A percentile compares a stretch with the other conserved stretches of the same genome.
phyloP scores from a whole-genome alignment of 805 yeast species.

The Metschnikowia hibisci region DNA sequence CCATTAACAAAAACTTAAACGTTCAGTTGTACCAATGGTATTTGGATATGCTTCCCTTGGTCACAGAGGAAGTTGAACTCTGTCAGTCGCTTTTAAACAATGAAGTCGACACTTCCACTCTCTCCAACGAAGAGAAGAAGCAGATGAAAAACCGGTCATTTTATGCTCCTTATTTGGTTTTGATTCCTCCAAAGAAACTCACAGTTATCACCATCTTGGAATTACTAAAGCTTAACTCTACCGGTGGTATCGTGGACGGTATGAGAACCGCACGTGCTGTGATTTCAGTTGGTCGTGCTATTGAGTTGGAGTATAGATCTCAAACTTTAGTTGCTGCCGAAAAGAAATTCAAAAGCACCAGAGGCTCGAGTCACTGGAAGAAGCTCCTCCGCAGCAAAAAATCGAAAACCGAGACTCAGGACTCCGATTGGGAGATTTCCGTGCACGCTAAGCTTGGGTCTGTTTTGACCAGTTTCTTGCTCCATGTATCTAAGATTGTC shows the following conservation, averaged over 20 bases:
- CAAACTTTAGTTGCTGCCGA: constrained; percentile 60
- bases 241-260: constrained; percentile 75
- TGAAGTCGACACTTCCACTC: constrained; percentile 11
- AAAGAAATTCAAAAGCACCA: constrained; percentile 43
- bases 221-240: constrained; percentile 64
- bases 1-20: constrained; percentile 59
- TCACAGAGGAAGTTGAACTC: constrained; percentile 59
- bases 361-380: constrained; percentile 47
- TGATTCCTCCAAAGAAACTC: constrained; percentile 76
- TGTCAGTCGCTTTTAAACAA: constrained; percentile 45
- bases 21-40: constrained; percentile 85
- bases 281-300: constrained; percentile 73
- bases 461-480: constrained; percentile 63
- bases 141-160: constrained; percentile 43
- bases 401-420: constrained; percentile 5
- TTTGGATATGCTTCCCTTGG: constrained; percentile 62
- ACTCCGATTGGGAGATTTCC: constrained; percentile 24
- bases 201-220: constrained; percentile 84
- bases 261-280: constrained; percentile 83
- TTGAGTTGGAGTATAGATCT: constrained; percentile 79
- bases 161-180: constrained; percentile 73
- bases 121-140: constrained; percentile 16
- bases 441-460: constrained; percentile 71
- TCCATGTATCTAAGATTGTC: constrained; percentile 78
- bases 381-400: constrained; percentile 33